Evolutionary conservation across 371 early-diverging fungal species (phyloP).

Genomic region (Nematocida ironsii): DNA sequence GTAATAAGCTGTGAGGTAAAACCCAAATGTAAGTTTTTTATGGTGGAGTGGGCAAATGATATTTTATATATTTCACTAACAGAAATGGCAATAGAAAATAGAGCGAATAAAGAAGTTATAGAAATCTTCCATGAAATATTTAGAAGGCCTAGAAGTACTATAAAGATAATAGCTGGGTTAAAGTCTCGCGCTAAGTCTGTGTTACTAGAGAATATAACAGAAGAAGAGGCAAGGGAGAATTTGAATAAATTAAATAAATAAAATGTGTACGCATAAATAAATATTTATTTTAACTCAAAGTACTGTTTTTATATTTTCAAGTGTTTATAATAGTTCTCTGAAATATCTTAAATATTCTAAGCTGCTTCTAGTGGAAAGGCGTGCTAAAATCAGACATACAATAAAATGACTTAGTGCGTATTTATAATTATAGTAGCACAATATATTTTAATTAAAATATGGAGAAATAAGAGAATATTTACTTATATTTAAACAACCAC

Average conservation of each 20-base stretch:
- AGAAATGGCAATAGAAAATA: slow-evolving; percentile 22
- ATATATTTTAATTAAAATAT: too few species aligned
- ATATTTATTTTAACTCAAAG: not conserved
- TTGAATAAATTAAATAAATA: slow-evolving; percentile 10
- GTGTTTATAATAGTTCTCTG: too few species aligned
- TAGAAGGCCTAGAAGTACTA: not conserved
- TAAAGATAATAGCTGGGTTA: slow-evolving; percentile 25
- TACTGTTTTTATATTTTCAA: not conserved
- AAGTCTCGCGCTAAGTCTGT: slow-evolving; percentile 38
- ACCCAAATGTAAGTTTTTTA: slow-evolving; percentile 14
- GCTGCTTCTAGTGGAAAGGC: too few species aligned
- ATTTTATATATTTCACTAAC: slow-evolving; percentile 5
- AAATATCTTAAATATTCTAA: too few species aligned
- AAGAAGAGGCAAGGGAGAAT: slow-evolving; percentile 12
- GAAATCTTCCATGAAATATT: slow-evolving; percentile 15
- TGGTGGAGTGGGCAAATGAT: not conserved
- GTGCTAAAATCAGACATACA: too few species aligned
- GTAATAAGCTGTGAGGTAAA: slow-evolving; percentile 42
- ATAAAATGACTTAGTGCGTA: too few species aligned
- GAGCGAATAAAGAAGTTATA: slow-evolving; percentile 46
- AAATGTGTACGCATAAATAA: not conserved
- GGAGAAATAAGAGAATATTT: too few species aligned
- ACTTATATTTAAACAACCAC: too few species aligned
- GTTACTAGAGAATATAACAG: slow-evolving; percentile 31
- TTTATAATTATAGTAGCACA: too few species aligned